Conservation (phyloP, 1,139 yeast species). For the Yamadazyma mexicana region DNA sequence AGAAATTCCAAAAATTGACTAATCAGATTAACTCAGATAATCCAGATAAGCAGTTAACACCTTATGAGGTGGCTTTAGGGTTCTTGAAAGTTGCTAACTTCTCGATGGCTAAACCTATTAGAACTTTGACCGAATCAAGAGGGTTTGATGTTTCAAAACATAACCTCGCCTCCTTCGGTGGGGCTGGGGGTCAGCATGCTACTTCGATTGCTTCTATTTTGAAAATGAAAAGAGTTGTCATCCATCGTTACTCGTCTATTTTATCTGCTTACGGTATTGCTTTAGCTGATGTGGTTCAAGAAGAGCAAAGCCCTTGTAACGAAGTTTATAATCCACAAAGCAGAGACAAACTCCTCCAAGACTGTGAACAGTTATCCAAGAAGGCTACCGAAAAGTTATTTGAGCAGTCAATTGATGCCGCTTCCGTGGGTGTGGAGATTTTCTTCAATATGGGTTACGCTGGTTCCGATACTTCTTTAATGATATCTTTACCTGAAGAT, state of each 20-base stretch:
- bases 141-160: constrained; percentile 20
- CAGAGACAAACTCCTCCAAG: constrained; percentile 8
- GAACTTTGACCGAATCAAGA: constrained; percentile 19
- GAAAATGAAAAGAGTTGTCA: constrained; percentile 18
- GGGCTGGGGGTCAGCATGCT: constrained; percentile 24
- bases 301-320: constrained; percentile 18
- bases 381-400: constrained; percentile 7
- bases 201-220: constrained; percentile 18
- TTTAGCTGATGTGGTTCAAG: constrained; percentile 20
- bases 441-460: constrained; percentile 21
- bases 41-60: constrained; percentile 21
- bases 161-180: constrained; percentile 21
- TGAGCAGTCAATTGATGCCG: constrained; percentile 9
- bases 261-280: constrained; percentile 24
- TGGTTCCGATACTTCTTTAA: constrained; percentile 20
- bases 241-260: constrained; percentile 20
- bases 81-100: constrained; percentile 21
- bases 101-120: constrained; percentile 21
- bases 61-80: constrained; percentile 20
- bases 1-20: constrained; percentile 40
- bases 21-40: constrained; percentile 40
- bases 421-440: constrained; percentile 11
- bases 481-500: constrained; percentile 20
- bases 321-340: constrained; percentile 9
- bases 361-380: constrained; percentile 7